Conservation (phyloP, 23 red algal genomes). For the Cyanidioschyzon merolae region DNA sequence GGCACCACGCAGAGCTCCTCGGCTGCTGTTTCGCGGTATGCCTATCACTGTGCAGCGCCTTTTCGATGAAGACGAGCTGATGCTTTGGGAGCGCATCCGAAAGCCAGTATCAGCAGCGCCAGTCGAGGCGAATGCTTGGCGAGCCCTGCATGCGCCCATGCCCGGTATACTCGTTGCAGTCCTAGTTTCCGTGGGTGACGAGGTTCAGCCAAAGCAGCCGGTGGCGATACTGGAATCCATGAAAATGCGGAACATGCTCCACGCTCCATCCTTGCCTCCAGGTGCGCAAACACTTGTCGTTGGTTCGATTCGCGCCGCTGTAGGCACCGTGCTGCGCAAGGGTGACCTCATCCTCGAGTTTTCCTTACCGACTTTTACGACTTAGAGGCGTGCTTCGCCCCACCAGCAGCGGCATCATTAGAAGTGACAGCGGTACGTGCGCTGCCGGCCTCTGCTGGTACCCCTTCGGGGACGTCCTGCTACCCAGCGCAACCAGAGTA, state of each 20-base stretch:
- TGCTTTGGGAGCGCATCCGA: neutral
- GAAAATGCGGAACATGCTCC: slow-evolving; percentile 12
- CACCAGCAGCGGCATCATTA: too few relatives aligned
- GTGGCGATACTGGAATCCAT: slow-evolving; percentile 7
- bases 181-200: neutral
- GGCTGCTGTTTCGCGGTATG: neutral
- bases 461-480: too few relatives aligned
- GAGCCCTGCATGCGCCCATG: slow-evolving; percentile 1
- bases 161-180: slow-evolving; percentile 2
- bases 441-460: too few relatives aligned
- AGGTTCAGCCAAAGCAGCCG: neutral
- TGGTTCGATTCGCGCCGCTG: neutral
- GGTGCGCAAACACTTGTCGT: neutral
- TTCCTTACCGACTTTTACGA: neutral
- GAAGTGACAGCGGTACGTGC: too few relatives aligned
- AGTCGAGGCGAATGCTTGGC: neutral
- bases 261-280: neutral
- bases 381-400: too few relatives aligned
- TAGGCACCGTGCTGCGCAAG: neutral
- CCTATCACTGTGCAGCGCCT: neutral
- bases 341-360: slow-evolving; percentile 1
- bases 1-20: neutral
- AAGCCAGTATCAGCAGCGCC: neutral
- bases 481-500: too few relatives aligned
- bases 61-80: neutral